Evolutionary conservation across 2,329 filamentous ascomycete species (phyloP).

Genomic region (Harringtonia aguacate): DNA sequence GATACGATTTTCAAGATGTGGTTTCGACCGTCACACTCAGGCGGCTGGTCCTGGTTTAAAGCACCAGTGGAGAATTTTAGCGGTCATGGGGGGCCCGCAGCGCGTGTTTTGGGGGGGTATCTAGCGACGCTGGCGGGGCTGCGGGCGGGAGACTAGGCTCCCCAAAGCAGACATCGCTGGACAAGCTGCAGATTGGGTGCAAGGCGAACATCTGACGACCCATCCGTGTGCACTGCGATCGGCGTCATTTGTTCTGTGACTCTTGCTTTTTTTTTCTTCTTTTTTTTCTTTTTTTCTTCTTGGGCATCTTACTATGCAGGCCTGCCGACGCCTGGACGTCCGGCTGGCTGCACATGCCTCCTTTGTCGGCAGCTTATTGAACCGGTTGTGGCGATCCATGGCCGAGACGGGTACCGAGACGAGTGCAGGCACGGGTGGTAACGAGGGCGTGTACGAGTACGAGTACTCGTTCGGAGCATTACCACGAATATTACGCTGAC

Average conservation of each 20-base stretch:
- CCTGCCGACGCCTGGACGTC: too few relatives aligned
- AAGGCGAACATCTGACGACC: background rate
- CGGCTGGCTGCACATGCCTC: too few relatives aligned
- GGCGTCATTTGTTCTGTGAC: too few relatives aligned
- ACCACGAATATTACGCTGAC: background rate
- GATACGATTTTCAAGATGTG: slow-evolving; percentile 6
- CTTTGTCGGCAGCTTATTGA: too few relatives aligned
- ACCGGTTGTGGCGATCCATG: too few relatives aligned
- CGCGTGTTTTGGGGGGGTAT: slow-evolving; percentile 2
- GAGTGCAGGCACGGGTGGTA: too few relatives aligned
- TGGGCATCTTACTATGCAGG: too few relatives aligned
- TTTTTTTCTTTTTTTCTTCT: too few relatives aligned
- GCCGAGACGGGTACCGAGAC: too few relatives aligned
- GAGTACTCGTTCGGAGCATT: background rate
- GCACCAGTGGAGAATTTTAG: slow-evolving; percentile 3
- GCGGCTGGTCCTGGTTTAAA: slow-evolving; percentile 2
- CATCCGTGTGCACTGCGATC: too few relatives aligned
- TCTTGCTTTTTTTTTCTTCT: too few relatives aligned
- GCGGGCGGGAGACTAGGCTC: background rate
- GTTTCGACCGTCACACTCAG: slow-evolving; percentile 9
- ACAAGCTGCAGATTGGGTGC: too few relatives aligned
- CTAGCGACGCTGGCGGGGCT: background rate
- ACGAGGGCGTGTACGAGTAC: background rate
- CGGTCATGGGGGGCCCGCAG: background rate
- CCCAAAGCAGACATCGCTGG: background rate